These are phyloP conservation scores for Thalia dealbata DNA, from an alignment of 176 grass and related monocot genomes.

Conservation along the genomic window DNA sequence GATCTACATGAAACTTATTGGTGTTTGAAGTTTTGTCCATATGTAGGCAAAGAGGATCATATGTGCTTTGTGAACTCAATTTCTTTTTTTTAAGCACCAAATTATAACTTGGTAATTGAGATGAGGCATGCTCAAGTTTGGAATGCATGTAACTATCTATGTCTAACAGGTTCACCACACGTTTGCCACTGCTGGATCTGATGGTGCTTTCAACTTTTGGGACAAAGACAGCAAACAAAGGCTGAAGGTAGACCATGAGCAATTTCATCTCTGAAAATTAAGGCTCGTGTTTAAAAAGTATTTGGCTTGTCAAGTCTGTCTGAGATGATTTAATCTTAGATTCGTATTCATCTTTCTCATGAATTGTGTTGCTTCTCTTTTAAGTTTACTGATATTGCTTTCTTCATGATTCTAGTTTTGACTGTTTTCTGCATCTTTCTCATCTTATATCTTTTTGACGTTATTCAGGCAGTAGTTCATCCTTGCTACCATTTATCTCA, in stretches of 20 bases:
- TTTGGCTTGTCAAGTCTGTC: too few relatives aligned
- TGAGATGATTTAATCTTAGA: too few relatives aligned
- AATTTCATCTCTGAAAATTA: too few relatives aligned
- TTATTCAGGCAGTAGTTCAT: too few relatives aligned
- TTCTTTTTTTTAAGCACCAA: background rate
- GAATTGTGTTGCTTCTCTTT: too few relatives aligned
- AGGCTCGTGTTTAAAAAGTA: too few relatives aligned
- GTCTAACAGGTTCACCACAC: constrained; percentile 2
- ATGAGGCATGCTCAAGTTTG: background rate
- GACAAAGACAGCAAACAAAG: constrained; percentile 14
- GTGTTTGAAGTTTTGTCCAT: background rate
- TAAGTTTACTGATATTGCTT: too few relatives aligned
- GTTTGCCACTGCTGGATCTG: constrained; percentile 5
- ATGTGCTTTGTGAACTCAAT: background rate
- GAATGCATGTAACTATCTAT: background rate
- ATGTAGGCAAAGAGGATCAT: background rate
- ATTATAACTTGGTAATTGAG: background rate
- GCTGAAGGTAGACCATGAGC: background rate
- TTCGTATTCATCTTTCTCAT: too few relatives aligned
- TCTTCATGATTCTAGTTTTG: too few relatives aligned
- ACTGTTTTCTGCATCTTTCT: too few relatives aligned
- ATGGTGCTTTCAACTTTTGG: constrained; percentile 12
- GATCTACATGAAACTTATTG: background rate
- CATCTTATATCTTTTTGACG: too few relatives aligned
- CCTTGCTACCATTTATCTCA: background rate